These are phyloP conservation scores for Dictyostelium brefeldianum DNA, from an alignment of 78 protist genomes.

Conservation along the genomic window DNA sequence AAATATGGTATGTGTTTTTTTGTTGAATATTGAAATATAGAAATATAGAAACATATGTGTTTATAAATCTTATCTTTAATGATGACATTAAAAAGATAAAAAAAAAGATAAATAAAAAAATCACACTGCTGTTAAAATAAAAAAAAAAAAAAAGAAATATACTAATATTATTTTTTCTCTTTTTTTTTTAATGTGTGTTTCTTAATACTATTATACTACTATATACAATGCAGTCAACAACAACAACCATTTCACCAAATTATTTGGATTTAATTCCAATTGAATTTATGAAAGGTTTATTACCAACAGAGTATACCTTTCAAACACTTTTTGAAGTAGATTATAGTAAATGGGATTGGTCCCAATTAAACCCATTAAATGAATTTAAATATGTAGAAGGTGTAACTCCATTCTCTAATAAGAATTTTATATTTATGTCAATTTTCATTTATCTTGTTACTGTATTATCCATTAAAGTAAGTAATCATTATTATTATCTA, in stretches of 20 bases:
- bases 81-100: no score
- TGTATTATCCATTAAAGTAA: constrained; percentile 33
- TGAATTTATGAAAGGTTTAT: constrained; percentile 26
- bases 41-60: no score
- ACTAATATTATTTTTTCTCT: not conserved
- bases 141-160: no score
- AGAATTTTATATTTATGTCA: constrained; percentile 52
- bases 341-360: constrained; percentile 74
- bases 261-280: constrained; percentile 30
- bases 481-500: not conserved
- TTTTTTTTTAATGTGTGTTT: not conserved
- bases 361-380: constrained; percentile 38
- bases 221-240: not conserved
- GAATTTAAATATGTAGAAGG: constrained; percentile 54
- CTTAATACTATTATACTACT: not conserved
- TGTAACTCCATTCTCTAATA: constrained; percentile 75
- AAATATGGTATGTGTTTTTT: no score
- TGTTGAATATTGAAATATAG: no score
- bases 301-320: constrained; percentile 25
- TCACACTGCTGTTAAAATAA: no score
- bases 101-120: not conserved
- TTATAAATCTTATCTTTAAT: no score
- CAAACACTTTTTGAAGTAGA: constrained; percentile 36
- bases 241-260: not conserved
- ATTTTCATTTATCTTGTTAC: constrained; percentile 14